phyloP scores from a whole-genome alignment of 2,329 filamentous ascomycete species.

The Colletotrichum tropicicola region DNA sequence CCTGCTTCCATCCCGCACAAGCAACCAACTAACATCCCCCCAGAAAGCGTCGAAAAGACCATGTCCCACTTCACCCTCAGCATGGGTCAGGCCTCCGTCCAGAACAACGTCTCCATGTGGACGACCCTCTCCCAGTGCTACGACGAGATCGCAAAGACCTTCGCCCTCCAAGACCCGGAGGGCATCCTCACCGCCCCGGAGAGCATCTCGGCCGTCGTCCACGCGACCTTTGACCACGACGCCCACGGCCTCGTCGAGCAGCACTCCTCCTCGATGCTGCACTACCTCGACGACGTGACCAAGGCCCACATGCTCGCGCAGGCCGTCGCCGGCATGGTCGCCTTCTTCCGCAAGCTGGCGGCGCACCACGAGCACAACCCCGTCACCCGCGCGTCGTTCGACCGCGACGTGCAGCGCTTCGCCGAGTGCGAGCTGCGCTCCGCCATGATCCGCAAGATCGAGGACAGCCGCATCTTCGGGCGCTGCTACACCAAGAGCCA shows the following conservation, averaged over 20 bases:
- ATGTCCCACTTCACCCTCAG: conserved; percentile 30
- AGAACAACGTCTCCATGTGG: conserved; percentile 29
- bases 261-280: conserved; percentile 36
- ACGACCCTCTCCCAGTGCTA: conserved; percentile 30
- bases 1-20: no score
- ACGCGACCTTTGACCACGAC: conserved; percentile 44
- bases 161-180: conserved; percentile 25
- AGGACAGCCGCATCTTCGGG: conserved; percentile 39
- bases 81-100: conserved; percentile 28
- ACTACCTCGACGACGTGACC: conserved; percentile 40
- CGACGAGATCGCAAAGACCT: conserved; percentile 17
- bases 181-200: conserved; percentile 35
- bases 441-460: conserved; percentile 40
- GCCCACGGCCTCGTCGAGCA: conserved; percentile 42
- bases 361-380: conserved; percentile 17
- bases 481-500: conserved; percentile 43
- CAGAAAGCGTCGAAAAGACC: conserved; percentile 29
- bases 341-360: conserved; percentile 38
- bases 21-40: not conserved
- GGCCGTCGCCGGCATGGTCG: conserved; percentile 44
- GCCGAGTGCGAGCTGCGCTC: conserved; percentile 38
- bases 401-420: conserved; percentile 41
- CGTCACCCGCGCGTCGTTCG: conserved; percentile 34
- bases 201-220: conserved; percentile 36
- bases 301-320: conserved; percentile 44